Evolutionary conservation across 805 yeast genomes (phyloP), one percentile per base, ranked within the genome.

Genomic region (Cyberlindnera euphorbiiphila): DNA sequence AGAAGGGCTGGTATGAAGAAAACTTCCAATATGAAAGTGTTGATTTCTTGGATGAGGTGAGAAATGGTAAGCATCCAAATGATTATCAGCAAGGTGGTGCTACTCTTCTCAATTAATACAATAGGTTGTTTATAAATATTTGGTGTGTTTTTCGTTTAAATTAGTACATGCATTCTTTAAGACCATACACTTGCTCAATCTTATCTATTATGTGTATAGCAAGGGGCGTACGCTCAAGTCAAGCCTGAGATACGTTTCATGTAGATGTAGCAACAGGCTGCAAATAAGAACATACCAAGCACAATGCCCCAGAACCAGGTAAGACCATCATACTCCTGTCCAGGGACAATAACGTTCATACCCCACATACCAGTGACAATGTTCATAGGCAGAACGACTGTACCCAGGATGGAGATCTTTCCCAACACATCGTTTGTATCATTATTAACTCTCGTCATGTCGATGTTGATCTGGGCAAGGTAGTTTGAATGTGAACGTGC

Each of bases 291-390:
- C 81, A 76, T 73, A 13, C 69, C 62, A 0, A 54, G 41, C 7
- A 69, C 53, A 20, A 76, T 76, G 17, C 71, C 59, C 54, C 72
- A 76, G 56, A 85, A 84, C 93, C 93, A 84, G 3, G 58, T 50
- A 45, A 84, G 59, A n/a, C 71, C 74, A 7, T 64, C 61, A 12
- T 33, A 30, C 19, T 69, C 74, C 58, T 91, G 98, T 0, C 98
- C 98, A 0, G 98, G 98, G 24, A 93, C 98, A 9, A 86, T 53
- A 48, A 93, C 95, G 64, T 93, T 93, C 98, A 93, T 93, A 39
- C 98, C 98, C 98, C 98, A 93, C 32, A 93, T 65, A 15, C 98
- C 98, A 0, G 98, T 93, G 16, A 93, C 82, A 38, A 93, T 86
- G 57, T 93, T 93, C 75, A 93, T 76, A 4, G 98, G 98, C 41